Evolutionary conservation across 768 basidiomycete species (phyloP).

Genomic region (Auricularia heimuer): DNA sequence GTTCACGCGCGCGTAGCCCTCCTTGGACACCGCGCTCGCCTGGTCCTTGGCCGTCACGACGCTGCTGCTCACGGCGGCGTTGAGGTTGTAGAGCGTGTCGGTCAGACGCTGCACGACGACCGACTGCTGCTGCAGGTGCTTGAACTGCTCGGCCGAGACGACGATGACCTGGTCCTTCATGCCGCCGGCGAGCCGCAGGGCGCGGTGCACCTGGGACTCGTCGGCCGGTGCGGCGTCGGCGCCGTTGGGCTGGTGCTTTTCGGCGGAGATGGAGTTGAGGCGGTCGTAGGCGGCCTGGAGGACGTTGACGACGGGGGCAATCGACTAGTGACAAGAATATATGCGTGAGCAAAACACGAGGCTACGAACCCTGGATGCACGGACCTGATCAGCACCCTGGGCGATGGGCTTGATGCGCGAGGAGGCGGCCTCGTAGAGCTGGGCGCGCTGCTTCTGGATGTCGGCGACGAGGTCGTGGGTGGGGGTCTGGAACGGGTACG

Average conservation of each 20-base stretch:
- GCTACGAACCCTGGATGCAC: constrained; percentile 11
- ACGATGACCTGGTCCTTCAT: constrained; percentile 52
- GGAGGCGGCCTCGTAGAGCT: constrained; percentile 44
- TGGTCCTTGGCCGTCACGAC: not conserved
- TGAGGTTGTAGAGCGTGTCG: not conserved
- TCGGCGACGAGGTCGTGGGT: constrained; percentile 60
- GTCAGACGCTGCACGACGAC: constrained; percentile 33
- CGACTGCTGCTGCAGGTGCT: constrained; percentile 57
- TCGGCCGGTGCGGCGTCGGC: constrained; percentile 39
- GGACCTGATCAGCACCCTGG: constrained; percentile 63
- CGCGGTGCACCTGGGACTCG: constrained; percentile 74
- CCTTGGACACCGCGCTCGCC: not conserved
- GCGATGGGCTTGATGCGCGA: constrained; percentile 61
- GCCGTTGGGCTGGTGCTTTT: constrained; percentile 25
- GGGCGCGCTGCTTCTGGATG: constrained; percentile 48
- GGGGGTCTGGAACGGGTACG: constrained; percentile 64
- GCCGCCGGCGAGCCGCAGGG: constrained; percentile 51
- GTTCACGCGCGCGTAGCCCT: not conserved
- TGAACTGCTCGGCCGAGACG: constrained; percentile 63
- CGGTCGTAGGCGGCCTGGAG: constrained; percentile 46
- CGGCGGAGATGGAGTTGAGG: constrained; percentile 13
- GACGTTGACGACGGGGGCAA: constrained; percentile 68
- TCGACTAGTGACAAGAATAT: constrained; percentile 16
- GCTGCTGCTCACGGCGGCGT: not conserved
- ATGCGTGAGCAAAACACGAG: constrained; percentile 10